A percentile compares a stretch with the other conserved stretches of the same genome.
phyloP scores from a whole-genome alignment of 345 rosid genomes.

The Bruguiera sexangula region DNA sequence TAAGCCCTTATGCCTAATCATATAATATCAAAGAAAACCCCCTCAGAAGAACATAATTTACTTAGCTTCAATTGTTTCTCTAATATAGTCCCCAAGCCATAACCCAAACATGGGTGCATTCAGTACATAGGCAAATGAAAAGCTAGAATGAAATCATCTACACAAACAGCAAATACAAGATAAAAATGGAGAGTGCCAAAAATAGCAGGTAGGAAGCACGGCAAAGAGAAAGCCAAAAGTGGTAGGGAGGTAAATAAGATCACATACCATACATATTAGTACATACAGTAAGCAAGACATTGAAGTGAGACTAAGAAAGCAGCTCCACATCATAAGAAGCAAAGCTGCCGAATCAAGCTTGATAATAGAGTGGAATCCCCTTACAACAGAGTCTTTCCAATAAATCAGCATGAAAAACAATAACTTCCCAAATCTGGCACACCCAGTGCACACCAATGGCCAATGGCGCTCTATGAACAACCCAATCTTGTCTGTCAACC shows the following conservation, averaged over 20 bases:
- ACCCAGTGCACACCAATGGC: conserved; percentile 79
- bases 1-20: background rate
- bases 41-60: background rate
- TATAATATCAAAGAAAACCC: background rate
- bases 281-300: conserved; percentile 80
- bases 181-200: background rate
- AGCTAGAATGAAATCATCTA: too few species aligned
- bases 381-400: conserved; percentile 67
- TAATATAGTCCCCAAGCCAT: background rate
- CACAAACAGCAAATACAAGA: background rate
- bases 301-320: conserved; percentile 94
- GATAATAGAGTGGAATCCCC: conserved; percentile 65
- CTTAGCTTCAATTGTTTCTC: background rate
- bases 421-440: conserved; percentile 40
- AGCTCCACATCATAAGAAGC: conserved; percentile 95
- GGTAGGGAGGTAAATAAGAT: conserved; percentile 1
- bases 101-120: too few species aligned
- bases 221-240: background rate
- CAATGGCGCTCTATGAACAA: conserved; percentile 70
- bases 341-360: conserved; percentile 80
- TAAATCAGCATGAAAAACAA: conserved; percentile 44
- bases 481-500: conserved; percentile 51
- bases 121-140: too few species aligned
- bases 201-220: background rate
- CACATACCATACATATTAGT: conserved; percentile 79